Evolutionary conservation across 1,284 basidiomycete genomes (phyloP).

Genomic region (Hymenochaete sp.): DNA sequence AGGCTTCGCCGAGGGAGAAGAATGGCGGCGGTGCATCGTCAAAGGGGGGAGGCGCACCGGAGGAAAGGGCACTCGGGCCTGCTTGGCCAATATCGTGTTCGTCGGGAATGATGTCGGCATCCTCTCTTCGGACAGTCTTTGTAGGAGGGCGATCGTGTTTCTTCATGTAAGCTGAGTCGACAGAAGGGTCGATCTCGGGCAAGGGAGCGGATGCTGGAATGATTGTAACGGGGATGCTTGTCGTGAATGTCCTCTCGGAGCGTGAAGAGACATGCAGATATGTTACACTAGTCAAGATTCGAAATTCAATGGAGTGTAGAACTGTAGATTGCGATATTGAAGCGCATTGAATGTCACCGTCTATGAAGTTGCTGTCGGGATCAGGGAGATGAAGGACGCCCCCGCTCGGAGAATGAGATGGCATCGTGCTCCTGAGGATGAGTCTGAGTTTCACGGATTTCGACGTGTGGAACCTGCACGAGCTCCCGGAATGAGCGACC

Average conservation of each 20-base stretch:
- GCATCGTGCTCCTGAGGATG: conserved; percentile 51
- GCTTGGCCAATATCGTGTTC: conserved; percentile 59
- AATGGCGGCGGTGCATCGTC: conserved; percentile 71
- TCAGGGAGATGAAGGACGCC: conserved; percentile 27
- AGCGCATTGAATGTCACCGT: conserved; percentile 52
- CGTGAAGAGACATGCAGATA: conserved; percentile 61
- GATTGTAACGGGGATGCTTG: conserved; percentile 58
- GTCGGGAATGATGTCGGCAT: conserved; percentile 49
- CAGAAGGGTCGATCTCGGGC: conserved; percentile 58
- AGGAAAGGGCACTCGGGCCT: conserved; percentile 56
- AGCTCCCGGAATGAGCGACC: conserved; percentile 66
- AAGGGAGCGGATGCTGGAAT: conserved; percentile 65
- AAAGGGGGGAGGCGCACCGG: conserved; percentile 67
- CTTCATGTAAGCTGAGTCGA: conserved; percentile 71
- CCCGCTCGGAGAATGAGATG: conserved; percentile 45
- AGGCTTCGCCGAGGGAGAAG: conserved; percentile 52
- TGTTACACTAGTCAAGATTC: conserved; percentile 53
- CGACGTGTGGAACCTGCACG: conserved; percentile 69
- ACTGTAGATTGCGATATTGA: conserved; percentile 71
- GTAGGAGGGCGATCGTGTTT: conserved; percentile 73
- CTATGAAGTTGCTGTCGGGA: conserved; percentile 35
- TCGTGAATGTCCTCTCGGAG: conserved; percentile 52
- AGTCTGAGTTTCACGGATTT: conserved; percentile 61
- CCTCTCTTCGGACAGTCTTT: conserved; percentile 59
- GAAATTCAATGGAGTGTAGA: conserved; percentile 62